Evolutionary conservation across 495 filamentous ascomycete genomes (phyloP).

Genomic region (Apodospora peruviana): DNA sequence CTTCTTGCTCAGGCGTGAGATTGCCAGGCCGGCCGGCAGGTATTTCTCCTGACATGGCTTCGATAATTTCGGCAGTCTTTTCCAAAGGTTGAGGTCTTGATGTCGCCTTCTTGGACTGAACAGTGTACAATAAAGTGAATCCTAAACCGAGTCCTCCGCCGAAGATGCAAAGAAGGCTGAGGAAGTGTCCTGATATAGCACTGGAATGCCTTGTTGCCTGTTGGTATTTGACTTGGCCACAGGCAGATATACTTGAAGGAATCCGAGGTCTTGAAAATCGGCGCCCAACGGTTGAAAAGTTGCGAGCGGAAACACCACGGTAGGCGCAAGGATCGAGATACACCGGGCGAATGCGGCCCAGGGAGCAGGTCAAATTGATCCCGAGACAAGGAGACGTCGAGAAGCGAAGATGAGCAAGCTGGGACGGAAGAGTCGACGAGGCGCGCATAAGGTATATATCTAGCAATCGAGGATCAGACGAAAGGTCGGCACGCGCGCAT

Average conservation of each 20-base stretch:
- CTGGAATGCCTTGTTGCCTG: neutral
- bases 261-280: no score
- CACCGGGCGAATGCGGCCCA: no score
- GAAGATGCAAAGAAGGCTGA: constrained; percentile 11
- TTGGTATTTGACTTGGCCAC: constrained; percentile 1
- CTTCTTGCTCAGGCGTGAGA: constrained; percentile 82
- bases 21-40: constrained; percentile 78
- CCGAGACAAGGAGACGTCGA: neutral
- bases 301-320: neutral
- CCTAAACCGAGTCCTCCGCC: constrained; percentile 14
- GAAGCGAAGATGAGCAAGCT: constrained; percentile 9
- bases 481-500: constrained; percentile 1
- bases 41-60: constrained; percentile 36
- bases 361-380: neutral
- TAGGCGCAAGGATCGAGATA: no score
- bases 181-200: constrained; percentile 2
- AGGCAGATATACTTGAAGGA: neutral
- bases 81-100: neutral
- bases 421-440: constrained; percentile 4
- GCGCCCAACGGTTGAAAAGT: neutral
- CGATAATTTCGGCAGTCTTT: constrained; percentile 1
- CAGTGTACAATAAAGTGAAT: constrained; percentile 1
- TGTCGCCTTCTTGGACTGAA: neutral
- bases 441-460: constrained; percentile 11
- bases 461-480: neutral